Evolutionary conservation across 139 green algal species (phyloP), one percentile per base, ranked within the genome.

Genomic region (Micromonas commoda): DNA sequence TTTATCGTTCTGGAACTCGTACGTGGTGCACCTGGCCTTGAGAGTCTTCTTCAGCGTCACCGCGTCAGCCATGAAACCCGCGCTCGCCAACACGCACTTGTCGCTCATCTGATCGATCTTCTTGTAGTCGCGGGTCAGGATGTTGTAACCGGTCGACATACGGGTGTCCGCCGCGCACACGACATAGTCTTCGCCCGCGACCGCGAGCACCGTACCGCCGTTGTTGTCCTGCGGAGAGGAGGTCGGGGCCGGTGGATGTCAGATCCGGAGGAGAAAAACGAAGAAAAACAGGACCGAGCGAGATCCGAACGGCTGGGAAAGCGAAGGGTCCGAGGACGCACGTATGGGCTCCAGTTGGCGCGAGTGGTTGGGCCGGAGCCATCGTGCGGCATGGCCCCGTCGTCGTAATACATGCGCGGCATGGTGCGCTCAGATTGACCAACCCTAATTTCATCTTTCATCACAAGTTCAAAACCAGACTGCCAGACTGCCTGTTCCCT

Each of bases 161-260:
- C 96, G 88, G 0, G 90, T 99, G 85, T 89, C 93, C 13, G 83
- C 92, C 21, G 94, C 96, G 0, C 98, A 86, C 23, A 99, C 91
- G 85, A 91, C 97, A 86, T 98, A 99, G 77, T 97, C 91, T 37
- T 92, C 83, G 0, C 96, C 96, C 6, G 94, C 96, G 0, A 99
- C 90, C 6, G 96, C 96, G 33, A 89, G 53, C 1, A 80, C 81
- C 32, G 85, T 89, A 70, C 94, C 96, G 80, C 87, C 80, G 39
- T 82, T 84, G 71, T 79, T 82, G 76, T 82, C 38, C 65, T 87
- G 82, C 24, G 61, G 16, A 23, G 45, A 23, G 9, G 9, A 57
- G 9, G 45, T n/a, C 45, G 45, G 9, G 45, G 45, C 9, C 16
- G 45, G 45, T 23, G 45, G 45, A 16, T 16, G 45, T 57, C 45